Evolutionary conservation across 768 basidiomycete species (phyloP).

Genomic region (Leucosporidium scottii): DNA sequence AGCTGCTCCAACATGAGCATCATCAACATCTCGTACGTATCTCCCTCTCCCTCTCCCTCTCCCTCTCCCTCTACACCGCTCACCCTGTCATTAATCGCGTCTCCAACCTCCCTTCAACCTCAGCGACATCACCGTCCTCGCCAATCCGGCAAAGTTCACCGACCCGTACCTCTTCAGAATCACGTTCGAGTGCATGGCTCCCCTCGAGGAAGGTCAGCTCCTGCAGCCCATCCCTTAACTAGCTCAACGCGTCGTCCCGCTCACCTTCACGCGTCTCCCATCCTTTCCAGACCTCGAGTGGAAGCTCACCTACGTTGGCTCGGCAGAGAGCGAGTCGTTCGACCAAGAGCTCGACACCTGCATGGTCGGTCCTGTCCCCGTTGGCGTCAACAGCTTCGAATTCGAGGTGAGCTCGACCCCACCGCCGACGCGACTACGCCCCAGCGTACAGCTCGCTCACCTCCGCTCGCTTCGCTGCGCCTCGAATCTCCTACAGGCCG

Average conservation of each 20-base stretch:
- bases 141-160: slow-evolving; percentile 55
- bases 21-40: slow-evolving; percentile 29
- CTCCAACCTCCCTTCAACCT: background rate
- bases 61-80: too few species aligned
- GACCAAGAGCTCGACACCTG: slow-evolving; percentile 98
- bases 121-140: slow-evolving; percentile 36
- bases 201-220: slow-evolving; percentile 70
- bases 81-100: background rate
- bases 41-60: background rate
- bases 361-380: slow-evolving; percentile 91
- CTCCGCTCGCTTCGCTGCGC: background rate
- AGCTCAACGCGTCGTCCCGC: background rate
- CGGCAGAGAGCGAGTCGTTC: slow-evolving; percentile 77
- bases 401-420: slow-evolving; percentile 53
- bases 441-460: background rate
- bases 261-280: background rate
- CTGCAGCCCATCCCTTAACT: background rate
- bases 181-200: slow-evolving; percentile 92
- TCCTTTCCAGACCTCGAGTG: slow-evolving; percentile 71
- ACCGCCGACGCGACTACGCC: background rate
- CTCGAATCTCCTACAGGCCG: slow-evolving; percentile 45
- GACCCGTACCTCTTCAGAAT: slow-evolving; percentile 89
- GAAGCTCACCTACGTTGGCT: slow-evolving; percentile 94
- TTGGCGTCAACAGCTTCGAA: slow-evolving; percentile 95
- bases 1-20: slow-evolving; percentile 16